These are phyloP conservation scores for Colletotrichum falcatum DNA, from an alignment of 2,329 filamentous ascomycete genomes.

Conservation along the genomic window DNA sequence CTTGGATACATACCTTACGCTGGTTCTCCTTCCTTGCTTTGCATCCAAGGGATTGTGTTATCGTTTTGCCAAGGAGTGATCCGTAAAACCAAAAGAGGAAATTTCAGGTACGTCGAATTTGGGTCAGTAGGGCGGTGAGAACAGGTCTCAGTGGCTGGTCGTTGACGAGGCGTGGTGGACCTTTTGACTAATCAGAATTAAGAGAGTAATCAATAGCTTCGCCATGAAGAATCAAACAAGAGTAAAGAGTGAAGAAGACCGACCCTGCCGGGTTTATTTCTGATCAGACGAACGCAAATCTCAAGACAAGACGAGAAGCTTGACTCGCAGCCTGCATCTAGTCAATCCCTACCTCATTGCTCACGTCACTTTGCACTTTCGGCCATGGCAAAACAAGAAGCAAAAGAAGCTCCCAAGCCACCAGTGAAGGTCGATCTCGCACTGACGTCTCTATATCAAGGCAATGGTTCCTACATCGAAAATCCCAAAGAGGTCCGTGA, in stretches of 20 bases:
- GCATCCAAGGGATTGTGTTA: no score
- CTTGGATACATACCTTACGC: no score
- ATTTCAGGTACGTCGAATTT: conserved; percentile 24
- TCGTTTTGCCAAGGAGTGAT: conserved; percentile 19
- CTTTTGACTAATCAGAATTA: conserved; percentile 27
- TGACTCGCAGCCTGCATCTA: conserved; percentile 4
- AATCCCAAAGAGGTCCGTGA: conserved; percentile 28
- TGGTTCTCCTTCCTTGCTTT: no score
- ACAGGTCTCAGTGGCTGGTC: conserved; percentile 17
- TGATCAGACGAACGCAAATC: conserved; percentile 30
- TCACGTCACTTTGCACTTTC: background rate
- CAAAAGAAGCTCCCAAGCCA: background rate
- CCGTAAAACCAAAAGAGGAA: conserved; percentile 30
- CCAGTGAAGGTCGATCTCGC: conserved; percentile 23
- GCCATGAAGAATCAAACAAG: no score
- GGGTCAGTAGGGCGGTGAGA: conserved; percentile 8
- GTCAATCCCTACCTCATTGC: background rate
- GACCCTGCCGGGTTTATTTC: background rate
- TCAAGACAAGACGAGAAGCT: background rate
- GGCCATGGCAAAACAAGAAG: conserved; percentile 19
- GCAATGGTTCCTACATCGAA: conserved; percentile 41
- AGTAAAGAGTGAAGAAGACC: background rate
- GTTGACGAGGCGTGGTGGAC: conserved; percentile 8
- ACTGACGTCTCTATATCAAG: conserved; percentile 33
- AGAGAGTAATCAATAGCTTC: background rate